Base-by-base conservation (phyloP, 257 asterid genomes). In the Ilex aquifolium region DNA sequence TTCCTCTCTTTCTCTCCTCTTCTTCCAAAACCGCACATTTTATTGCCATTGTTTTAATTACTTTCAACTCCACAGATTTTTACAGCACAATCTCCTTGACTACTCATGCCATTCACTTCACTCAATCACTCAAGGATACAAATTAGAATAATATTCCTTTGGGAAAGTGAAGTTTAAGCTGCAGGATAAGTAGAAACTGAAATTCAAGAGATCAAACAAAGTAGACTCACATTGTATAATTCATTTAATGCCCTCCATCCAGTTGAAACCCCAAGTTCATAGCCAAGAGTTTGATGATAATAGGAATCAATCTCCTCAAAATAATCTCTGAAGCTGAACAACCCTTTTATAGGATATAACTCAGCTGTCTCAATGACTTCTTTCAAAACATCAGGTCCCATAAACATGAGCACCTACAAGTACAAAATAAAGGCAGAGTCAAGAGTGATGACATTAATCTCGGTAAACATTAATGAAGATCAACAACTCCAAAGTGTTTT, bases 261-360 rank as follows among this genome's bases (percentile, higher is more conserved):
- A 75, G 99, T 93, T 57, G 99, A 72, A 73, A 81, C 95, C 57
- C 99, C 99, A 65, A 85, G 90, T 76, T 87, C 91, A 62, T 69
- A 80, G 70, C 95, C 94, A 72, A 82, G 83, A 11, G 91, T 75
- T 62, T 87, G 95, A 63, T 93, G 76, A 79, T 90, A 93, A 75
- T 93, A 93, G 50, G 81, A 87, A 76, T 90, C 77, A 65, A 93
- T 87, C 79, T 93, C 99, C 31, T 49, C 60, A 70, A 75, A 81
- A 67, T 74, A 93, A 72, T 93, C 85, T 74, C 65, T 66, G 71
- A 93, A 93, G 73, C 82, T 83, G 82, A 93, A 90, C 71, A 93
- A 64, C 36, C 99, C 99, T 73, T 69, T 80, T 65, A 93, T 90
- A 0, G 97, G 97, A 72, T 82, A 93, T 62, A 93, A 94, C 80